Evolutionary conservation across 768 basidiomycete genomes (phyloP).

Genomic region (Amanita pseudoporphyria): DNA sequence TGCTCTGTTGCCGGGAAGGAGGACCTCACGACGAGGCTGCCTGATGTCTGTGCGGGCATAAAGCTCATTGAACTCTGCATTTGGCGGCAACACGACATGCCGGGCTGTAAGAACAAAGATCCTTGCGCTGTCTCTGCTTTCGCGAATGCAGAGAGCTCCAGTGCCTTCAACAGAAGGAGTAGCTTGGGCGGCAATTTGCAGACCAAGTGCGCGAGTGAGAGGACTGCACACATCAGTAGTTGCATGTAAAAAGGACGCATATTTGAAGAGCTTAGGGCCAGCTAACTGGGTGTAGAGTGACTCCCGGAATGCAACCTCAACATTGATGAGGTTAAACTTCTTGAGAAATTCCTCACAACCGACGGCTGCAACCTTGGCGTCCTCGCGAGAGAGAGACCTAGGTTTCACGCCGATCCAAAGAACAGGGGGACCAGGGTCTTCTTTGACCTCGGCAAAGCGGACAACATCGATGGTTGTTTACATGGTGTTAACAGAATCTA

Average conservation of each 20-base stretch:
- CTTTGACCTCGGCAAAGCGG: constrained; percentile 15
- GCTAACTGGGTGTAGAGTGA: constrained; percentile 14
- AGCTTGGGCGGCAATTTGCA: constrained; percentile 17
- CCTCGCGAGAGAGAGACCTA: constrained; percentile 14
- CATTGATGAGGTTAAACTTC: constrained; percentile 14
- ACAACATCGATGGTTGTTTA: constrained; percentile 20
- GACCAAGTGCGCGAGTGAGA: constrained; percentile 20
- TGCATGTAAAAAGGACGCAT: constrained; percentile 7
- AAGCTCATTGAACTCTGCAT: constrained; percentile 8
- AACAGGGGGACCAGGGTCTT: constrained; percentile 11
- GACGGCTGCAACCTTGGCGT: constrained; percentile 17
- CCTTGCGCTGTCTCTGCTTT: constrained; percentile 15
- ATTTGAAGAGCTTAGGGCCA: constrained; percentile 14
- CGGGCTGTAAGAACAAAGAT: constrained; percentile 17
- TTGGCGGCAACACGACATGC: constrained; percentile 16
- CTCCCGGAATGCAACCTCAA: constrained; percentile 22
- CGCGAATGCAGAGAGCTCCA: constrained; percentile 17
- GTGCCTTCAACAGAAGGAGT: constrained; percentile 16
- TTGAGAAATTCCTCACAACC: constrained; percentile 17
- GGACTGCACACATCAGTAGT: constrained; percentile 12
- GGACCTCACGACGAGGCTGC: neutral
- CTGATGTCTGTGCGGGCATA: too few species aligned
- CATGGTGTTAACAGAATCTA: constrained; percentile 15
- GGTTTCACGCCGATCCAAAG: constrained; percentile 22
- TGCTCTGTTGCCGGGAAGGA: neutral